These are phyloP conservation scores for Collybiopsis confluens DNA, from an alignment of 768 basidiomycete species.

Conservation along the genomic window DNA sequence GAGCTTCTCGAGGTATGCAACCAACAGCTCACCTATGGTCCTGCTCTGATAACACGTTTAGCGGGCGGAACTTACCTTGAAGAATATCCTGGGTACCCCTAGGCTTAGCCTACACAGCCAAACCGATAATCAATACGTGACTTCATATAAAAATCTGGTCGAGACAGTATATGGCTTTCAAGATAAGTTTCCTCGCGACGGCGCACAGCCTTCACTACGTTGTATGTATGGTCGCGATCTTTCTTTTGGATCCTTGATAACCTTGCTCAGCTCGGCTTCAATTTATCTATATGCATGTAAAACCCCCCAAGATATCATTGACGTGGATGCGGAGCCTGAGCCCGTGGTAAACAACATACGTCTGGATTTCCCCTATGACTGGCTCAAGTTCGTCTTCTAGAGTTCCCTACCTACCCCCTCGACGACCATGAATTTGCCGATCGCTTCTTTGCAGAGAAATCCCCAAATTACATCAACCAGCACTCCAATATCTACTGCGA, in stretches of 20 bases:
- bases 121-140: conserved; percentile 25
- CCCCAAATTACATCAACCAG: too few species aligned
- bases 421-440: too few species aligned
- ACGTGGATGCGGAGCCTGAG: neutral
- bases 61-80: conserved; percentile 35
- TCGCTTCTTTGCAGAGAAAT: neutral
- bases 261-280: too few species aligned
- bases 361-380: too few species aligned
- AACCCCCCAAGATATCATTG: neutral
- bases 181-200: neutral
- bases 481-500: neutral
- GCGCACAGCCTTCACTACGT: neutral
- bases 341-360: neutral
- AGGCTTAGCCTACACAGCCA: conserved; percentile 25
- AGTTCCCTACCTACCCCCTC: too few species aligned
- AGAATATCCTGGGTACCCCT: conserved; percentile 20
- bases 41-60: conserved; percentile 11
- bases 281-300: too few species aligned
- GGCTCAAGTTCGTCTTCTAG: too few species aligned
- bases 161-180: conserved; percentile 17
- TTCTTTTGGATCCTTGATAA: neutral
- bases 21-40: neutral
- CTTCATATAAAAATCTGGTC: conserved; percentile 30
- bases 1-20: conserved; percentile 27
- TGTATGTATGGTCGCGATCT: neutral